Evolutionary conservation across 1,139 yeast genomes (phyloP), one percentile per base, ranked within the genome.

Genomic region (Candida smagusa): DNA sequence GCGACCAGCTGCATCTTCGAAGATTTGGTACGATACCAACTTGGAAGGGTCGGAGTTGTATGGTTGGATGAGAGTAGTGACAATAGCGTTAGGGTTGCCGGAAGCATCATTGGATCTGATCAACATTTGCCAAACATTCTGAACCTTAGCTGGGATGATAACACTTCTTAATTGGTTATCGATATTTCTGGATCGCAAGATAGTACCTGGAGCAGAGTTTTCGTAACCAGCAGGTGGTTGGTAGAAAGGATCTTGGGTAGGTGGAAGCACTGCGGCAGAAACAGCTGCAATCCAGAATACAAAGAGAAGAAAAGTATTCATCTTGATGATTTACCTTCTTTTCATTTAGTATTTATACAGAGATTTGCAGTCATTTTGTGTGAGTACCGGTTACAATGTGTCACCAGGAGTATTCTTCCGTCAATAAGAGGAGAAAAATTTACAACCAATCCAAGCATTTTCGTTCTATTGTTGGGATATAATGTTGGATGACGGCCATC

Each of bases 21-120:
- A 65, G n/a, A 56, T 41, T 37, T 63, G 68, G 43, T 62, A 64
- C 5, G 66, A 54, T 4, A 66, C 47, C n/a, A 67, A 35, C 39
- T 56, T 56, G 4, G 48, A 43, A 7, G 56, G 47, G 38, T 65
- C 59, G 8, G 63, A 61, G 38, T 60, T 53, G 36, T 45, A 52
- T 1, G 72, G 68, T 40, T 53, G 58, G 11, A 62, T 49, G 3
- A 67, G 42, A 0, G 72, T 63, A 9, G 66, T 48, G 8, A 58
- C 61, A 16, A 63, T 53, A 3, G 58, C 63, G 8, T 48, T 54
- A 7, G 72, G 57, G 11, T 56, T 49, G 2, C 66, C 69, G 26
- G 48, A 44, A 4, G 62, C 43, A 41, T 66, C 69, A 24, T 55
- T 49, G 9, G 69, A 56, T 37, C 70, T 49, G 2, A 62, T 58